phyloP scores from a whole-genome alignment of 2,329 filamentous ascomycete genomes.

The Ophiostoma himal-ulmi region DNA sequence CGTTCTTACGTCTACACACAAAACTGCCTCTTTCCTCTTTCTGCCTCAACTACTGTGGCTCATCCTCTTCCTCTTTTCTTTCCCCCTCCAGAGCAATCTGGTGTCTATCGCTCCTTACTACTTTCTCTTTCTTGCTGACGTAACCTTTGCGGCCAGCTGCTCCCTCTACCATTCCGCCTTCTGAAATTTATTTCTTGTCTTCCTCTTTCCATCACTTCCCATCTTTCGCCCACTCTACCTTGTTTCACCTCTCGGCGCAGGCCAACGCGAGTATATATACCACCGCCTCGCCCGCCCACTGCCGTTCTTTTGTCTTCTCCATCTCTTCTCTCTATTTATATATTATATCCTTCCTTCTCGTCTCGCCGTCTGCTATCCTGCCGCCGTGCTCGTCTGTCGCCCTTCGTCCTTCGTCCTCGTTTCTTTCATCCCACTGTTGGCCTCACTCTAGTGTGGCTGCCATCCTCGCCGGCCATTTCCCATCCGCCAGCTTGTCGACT shows the following conservation, averaged over 20 bases:
- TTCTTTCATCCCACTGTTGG: neutral
- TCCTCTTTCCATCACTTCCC: neutral
- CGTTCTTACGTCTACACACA: neutral
- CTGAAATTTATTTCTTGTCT: neutral
- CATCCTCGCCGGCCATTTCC: neutral
- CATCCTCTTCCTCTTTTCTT: neutral
- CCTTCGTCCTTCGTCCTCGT: neutral
- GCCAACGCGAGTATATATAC: constrained; percentile 2
- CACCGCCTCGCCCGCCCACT: neutral
- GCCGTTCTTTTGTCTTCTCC: neutral
- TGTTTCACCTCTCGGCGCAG: neutral
- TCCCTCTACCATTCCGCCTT: neutral
- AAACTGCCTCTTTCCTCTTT: neutral
- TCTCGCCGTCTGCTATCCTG: neutral
- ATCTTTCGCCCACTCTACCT: neutral
- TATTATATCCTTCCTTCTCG: neutral
- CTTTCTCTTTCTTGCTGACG: neutral
- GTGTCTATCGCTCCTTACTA: neutral
- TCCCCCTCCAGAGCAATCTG: neutral
- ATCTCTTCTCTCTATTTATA: neutral
- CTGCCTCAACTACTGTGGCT: neutral
- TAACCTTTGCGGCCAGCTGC: neutral
- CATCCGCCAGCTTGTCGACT: neutral
- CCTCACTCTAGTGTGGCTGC: neutral
- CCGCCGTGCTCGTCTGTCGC: neutral